A percentile compares a stretch with the other conserved stretches of the same genome.
These are phyloP conservation scores for Brassica incana DNA, from an alignment of 345 rosid species.

Conservation along the genomic window DNA sequence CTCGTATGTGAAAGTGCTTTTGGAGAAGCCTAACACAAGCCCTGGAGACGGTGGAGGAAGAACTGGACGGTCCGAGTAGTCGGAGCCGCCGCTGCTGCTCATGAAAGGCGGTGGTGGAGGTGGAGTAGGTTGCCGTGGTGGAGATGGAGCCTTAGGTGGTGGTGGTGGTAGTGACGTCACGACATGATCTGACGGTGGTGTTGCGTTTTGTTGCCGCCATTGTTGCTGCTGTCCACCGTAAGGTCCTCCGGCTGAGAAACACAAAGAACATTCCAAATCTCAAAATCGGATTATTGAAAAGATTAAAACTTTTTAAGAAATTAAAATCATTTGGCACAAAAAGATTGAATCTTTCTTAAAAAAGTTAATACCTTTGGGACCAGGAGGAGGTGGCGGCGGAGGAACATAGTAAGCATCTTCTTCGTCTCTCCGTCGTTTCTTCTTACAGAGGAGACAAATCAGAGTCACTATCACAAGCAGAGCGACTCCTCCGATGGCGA, in stretches of 20 bases:
- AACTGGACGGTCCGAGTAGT: conserved; percentile 55
- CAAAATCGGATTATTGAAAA: neutral
- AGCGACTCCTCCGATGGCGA: conserved; percentile 55
- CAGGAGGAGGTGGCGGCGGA: conserved; percentile 22
- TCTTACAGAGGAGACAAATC: conserved; percentile 49
- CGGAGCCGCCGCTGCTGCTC: conserved; percentile 72
- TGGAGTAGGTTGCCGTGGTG: conserved; percentile 36
- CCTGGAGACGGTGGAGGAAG: conserved; percentile 69
- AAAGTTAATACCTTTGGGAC: neutral
- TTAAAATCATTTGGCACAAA: neutral
- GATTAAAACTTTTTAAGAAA: neutral
- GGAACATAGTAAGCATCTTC: conserved; percentile 29
- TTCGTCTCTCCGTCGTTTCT: conserved; percentile 48
- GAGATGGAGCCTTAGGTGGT: conserved; percentile 47
- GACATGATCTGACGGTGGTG: conserved; percentile 48
- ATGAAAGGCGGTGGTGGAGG: conserved; percentile 48
- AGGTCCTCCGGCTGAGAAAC: conserved; percentile 48
- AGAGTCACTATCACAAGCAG: conserved; percentile 43
- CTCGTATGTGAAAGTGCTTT: conserved; percentile 62
- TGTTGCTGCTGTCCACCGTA: conserved; percentile 58
- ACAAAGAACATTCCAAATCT: conserved; percentile 3
- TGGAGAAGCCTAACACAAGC: conserved; percentile 58
- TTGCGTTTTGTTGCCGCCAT: conserved; percentile 73
- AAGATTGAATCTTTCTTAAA: neutral
- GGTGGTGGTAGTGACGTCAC: conserved; percentile 41